These are phyloP conservation scores for Nepenthes gracilis DNA, from an alignment of 148 eudicot genomes.

Conservation along the genomic window DNA sequence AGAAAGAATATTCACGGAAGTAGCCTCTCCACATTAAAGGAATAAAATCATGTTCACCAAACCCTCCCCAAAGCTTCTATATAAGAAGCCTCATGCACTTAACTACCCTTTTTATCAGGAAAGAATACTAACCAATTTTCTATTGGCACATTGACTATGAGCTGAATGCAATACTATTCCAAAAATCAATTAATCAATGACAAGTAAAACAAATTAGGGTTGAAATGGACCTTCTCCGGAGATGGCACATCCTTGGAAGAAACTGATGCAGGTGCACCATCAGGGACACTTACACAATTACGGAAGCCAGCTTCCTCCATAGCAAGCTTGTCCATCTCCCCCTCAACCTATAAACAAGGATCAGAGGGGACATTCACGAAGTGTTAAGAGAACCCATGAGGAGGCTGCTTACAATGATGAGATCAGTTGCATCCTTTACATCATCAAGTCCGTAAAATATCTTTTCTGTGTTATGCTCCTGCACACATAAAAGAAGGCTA, in stretches of 20 bases:
- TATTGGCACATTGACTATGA: too few relatives aligned
- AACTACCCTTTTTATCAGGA: too few relatives aligned
- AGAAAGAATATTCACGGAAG: too few relatives aligned
- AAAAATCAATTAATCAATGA: neutral
- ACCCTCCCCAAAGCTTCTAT: too few relatives aligned
- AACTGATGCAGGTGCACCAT: conserved; percentile 83
- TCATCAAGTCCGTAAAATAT: conserved; percentile 91
- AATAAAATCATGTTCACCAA: too few relatives aligned
- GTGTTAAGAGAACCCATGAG: neutral
- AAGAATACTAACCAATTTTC: too few relatives aligned
- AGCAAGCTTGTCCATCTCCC: conserved; percentile 96
- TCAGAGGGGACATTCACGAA: conserved; percentile 1
- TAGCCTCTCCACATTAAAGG: too few relatives aligned
- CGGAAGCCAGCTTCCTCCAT: conserved; percentile 97
- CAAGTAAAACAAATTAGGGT: neutral
- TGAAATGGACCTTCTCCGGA: conserved; percentile 44
- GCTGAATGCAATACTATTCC: neutral
- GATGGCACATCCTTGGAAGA: conserved; percentile 68
- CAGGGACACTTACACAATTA: conserved; percentile 95
- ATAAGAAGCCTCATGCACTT: too few relatives aligned
- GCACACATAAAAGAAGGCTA: conserved; percentile 7
- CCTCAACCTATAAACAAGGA: conserved; percentile 62
- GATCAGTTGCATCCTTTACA: conserved; percentile 51
- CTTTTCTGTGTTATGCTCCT: conserved; percentile 73
- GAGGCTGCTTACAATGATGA: conserved; percentile 54